Percentiles rank a stretch among this genome's conserved stretches.
These are phyloP conservation scores for Amanita subjunquillea DNA, from an alignment of 768 basidiomycete species.

Conservation along the genomic window DNA sequence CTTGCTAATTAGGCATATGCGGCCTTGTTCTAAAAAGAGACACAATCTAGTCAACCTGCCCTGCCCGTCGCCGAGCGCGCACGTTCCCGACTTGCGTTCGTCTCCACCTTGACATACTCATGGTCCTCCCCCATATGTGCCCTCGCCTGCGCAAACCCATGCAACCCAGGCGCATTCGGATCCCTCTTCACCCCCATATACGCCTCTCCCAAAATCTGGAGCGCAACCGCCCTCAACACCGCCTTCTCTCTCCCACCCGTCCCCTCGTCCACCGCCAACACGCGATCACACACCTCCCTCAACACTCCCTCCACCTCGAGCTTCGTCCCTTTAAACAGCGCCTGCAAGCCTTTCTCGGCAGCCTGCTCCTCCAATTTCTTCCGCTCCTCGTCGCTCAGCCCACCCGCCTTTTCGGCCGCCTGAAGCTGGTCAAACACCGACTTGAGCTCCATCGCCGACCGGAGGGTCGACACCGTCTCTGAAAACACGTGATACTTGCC, in stretches of 20 bases:
- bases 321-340: conserved; percentile 89
- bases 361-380: conserved; percentile 83
- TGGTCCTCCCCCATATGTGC: conserved; percentile 38
- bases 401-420: conserved; percentile 81
- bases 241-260: conserved; percentile 38
- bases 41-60: too few species aligned
- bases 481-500: conserved; percentile 91
- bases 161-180: conserved; percentile 12
- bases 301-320: conserved; percentile 86
- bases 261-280: conserved; percentile 50
- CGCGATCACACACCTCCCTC: conserved; percentile 78
- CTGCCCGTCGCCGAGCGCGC: neutral
- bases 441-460: conserved; percentile 84
- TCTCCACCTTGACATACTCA: conserved; percentile 80
- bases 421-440: conserved; percentile 86
- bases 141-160: neutral
- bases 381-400: conserved; percentile 55
- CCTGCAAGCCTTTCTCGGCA: conserved; percentile 86
- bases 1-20: too few species aligned
- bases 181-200: conserved; percentile 66
- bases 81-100: conserved; percentile 43
- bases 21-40: too few species aligned
- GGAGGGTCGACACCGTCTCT: conserved; percentile 86
- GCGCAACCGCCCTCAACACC: conserved; percentile 64
- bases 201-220: conserved; percentile 80